Base-by-base conservation (phyloP, 2,329 filamentous ascomycete species). In the Sordariomycetes sp. region DNA sequence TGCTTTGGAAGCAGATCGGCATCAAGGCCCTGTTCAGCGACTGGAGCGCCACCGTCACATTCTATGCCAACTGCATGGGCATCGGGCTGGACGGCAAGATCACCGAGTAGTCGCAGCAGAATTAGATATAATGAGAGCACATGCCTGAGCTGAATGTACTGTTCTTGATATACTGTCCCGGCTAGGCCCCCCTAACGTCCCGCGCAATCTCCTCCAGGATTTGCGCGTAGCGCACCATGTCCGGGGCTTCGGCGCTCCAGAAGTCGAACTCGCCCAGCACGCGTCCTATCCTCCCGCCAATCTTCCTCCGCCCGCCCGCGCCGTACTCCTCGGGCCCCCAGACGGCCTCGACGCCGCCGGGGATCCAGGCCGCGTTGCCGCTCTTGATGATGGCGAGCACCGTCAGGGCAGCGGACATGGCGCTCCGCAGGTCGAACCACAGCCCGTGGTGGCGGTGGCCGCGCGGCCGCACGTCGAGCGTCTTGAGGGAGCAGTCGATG, bases 41-140 rank as follows among this genome's bases (percentile, higher is more conserved):
- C 51, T 85, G 80, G 81, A 70, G 72, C 12, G 72, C 75, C 9
- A 81, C 79, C 0, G 69, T 75, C 7, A 81, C 77, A 0, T 84
- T 79, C 43, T 85, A 82, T 54, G 80, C 79, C 42, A 85, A 82
- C 46, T 85, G 80, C 57, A 75, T 83, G 42, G 69, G 54, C 11
- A 41, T 58, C 17, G 11, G 20, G 29, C 29, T 31, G 15, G n/a
- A 9, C 6, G n/a, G 25, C 17, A 28, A 8, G 8, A n/a, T 14
- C n/a, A n/a, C 7, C 8, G 17, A n/a, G 12, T 28, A 28, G n/a
- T 24, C 12, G n/a, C 12, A 28, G 12, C 8, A 8, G 25, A n/a
- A n/a, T n/a, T 28, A 28, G 8, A 28, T 28, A 19, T 8, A 17
- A 17, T 16, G 29, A 10, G 29, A 21, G 29, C 9, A n/a, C 23